Base-by-base conservation (phyloP, 2,329 filamentous ascomycete genomes). In the Stagonosporopsis tanaceti region DNA sequence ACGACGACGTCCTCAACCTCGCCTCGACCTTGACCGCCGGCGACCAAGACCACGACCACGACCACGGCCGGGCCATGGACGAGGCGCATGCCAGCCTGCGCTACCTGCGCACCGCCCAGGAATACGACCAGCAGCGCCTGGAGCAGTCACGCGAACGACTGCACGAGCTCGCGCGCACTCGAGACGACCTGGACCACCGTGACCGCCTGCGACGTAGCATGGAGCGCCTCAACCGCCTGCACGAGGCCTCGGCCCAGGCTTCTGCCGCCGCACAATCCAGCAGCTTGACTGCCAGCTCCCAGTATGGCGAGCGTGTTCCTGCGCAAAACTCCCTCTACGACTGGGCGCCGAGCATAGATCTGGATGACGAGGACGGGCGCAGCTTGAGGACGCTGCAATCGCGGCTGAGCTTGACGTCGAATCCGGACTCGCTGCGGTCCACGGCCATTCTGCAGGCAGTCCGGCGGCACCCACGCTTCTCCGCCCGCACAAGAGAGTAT, bases 241-340 rank as follows among this genome's bases (percentile, higher is more conserved):
- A 81, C 59, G 47, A 52, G 37, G 28, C 53, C 8, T 34, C 47
- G 7, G 35, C 15, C 11, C 30, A 37, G 32, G 28, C 28, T 4
- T 12, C 28, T 12, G 37, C 38, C 28, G 38, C 47, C 47, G 38
- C 47, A 37, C 47, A 25, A n/a, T 50, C 41, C 38, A 28, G 38
- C 38, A 44, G 4, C 38, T 14, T 7, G 8, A 24, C 25, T 39
- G 17, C 50, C 6, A 12, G 30, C 24, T 70, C 78, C 38, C 64
- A 72, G 37, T 87, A 87, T 65, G 81, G 85, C 57, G 80, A 83
- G 61, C 81, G 81, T 47, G 77, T 82, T 8, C 82, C 85, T 17
- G 80, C 79, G 63, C 73, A 80, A 59, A 84, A 85, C 64, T 81
- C 77, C 51, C 74, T 87, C 40, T 87, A 87, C 72, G 85, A 86